Base-by-base conservation (phyloP, 2,329 filamentous ascomycete species). In the Phaeophleospora eucalypticola region DNA sequence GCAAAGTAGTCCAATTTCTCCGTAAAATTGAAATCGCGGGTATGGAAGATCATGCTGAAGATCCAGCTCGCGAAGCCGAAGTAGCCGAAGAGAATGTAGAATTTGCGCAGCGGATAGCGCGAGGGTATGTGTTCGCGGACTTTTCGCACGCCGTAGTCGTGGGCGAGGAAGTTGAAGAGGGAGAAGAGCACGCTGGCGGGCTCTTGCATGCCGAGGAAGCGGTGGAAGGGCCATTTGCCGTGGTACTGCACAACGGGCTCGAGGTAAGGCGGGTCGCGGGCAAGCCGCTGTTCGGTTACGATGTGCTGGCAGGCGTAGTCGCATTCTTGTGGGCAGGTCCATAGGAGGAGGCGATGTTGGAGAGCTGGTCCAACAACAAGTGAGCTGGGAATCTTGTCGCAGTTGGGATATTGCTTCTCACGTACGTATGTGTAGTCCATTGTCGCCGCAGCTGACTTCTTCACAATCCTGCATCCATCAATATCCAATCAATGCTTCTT, bases 301-400 rank as follows among this genome's bases (percentile, higher is more conserved):
- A 95, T 85, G 76, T 95, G 91, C 68, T 98, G 93, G 76, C 93
- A 98, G 51, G 87, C 85, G 74, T 98, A 95, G 75, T 98, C 90
- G 81, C 93, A 98, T 79, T 98, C 91, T 64, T 86, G 78, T 52
- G 86, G 81, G 72, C 93, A 98, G 66, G 82, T 83, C 93, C 93
- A 98, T 67, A 96, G 73, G 63, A 97, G 83, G 58, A 97, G 77
- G 52, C 87, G 87, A 66, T 85, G 89, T 69, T 87, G 81, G 59
- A 95, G 67, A 53, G 93, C 89, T 95, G 29, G 16, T 64, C 44
- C 16, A n/a, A 29, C 7, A 29, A 6, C 2, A 18, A n/a, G 35
- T 39, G 12, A 34, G 64, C 48, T 9, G 29, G 24, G 37, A 18
- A 16, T 15, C 12, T 7, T 29, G 24, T 7, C 24, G 17, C 46